A percentile compares a stretch with the other conserved stretches of the same genome.
These are phyloP conservation scores for Nitzschia putrida DNA, from an alignment of 108 stramenopile genomes.

Conservation along the genomic window DNA sequence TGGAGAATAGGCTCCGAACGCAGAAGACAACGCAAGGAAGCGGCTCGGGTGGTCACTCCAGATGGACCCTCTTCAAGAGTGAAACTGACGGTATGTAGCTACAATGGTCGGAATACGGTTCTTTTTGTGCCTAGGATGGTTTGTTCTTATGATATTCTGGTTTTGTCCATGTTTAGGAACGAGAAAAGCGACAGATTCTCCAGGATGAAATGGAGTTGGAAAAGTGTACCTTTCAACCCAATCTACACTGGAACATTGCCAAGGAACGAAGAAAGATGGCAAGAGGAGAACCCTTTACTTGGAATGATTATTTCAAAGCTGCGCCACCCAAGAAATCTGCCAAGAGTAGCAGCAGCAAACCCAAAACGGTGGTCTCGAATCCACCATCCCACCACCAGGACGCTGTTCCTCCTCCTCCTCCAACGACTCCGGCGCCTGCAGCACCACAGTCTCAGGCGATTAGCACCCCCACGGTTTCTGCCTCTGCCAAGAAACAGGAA, in stretches of 20 bases:
- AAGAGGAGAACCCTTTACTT: not conserved
- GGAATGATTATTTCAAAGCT: constrained; percentile 4
- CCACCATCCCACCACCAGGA: not conserved
- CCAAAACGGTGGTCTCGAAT: not conserved
- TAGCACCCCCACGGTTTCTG: not conserved
- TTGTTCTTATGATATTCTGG: too few species aligned
- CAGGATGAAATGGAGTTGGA: constrained; percentile 8
- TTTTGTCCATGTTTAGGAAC: too few species aligned
- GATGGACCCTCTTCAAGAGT: too few species aligned
- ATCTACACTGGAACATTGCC: constrained; percentile 27
- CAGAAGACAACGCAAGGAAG: constrained; percentile 16
- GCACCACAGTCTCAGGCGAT: not conserved
- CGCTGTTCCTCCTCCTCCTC: not conserved
- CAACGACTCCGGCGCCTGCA: not conserved
- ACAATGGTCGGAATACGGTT: not conserved
- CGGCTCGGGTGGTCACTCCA: not conserved
- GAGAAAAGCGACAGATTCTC: constrained; percentile 5
- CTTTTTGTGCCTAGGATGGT: too few species aligned
- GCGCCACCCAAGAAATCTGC: not conserved
- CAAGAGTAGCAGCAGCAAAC: not conserved
- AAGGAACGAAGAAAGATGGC: constrained; percentile 26
- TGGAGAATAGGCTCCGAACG: constrained; percentile 34
- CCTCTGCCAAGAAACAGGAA: not conserved
- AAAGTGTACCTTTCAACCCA: constrained; percentile 28
- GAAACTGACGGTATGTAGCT: constrained; percentile 6